Evolutionary conservation across 2,329 filamentous ascomycete species (phyloP), one percentile per base, ranked within the genome.

Genomic region (Ophiostoma populinum): DNA sequence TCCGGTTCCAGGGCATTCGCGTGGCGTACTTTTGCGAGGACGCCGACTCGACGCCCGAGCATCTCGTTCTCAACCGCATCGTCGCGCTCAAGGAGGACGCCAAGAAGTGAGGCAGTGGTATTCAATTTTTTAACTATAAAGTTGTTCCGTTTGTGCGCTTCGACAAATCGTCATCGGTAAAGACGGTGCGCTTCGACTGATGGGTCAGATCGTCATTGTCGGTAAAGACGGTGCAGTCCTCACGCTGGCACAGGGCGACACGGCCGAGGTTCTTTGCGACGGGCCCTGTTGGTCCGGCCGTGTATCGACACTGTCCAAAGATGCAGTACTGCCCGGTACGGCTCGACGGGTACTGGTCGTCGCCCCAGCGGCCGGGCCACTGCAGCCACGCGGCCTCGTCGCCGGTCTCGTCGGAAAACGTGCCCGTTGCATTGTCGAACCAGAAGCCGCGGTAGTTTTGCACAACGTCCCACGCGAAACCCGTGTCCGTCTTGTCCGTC

Each of bases 1-100:
- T 94, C 6, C 67, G 87, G 32, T 95, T 95, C 66, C 87, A 95
- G 63, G 87, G 75, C 3, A 75, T 93, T 65, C 69, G 87, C 18
- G 80, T 87, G 29, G 87, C 78, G 8, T 93, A 92, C 52, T 90
- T 90, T 58, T 65, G 31, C 17, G 63, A 92, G 53, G 86, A 94
- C 52, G 70, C 67, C 33, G 83, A 92, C 47, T 80, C 74, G 40
- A 79, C 72, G 1, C 70, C 72, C 21, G 80, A 82, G n/a, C 81
- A 77, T 54, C 63, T 92, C 44, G 70, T 95, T 32, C 59, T 95
- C 20, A 95, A 95, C 59, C 70, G 83, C 34, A 94, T 95, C 49
- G 86, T 95, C 16, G 81, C 79, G 32, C 56, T 94, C 49, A 92
- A 92, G 61, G 86, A 93, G 56, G 82, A 92, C 50, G 73, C 73